phyloP scores from a whole-genome alignment of 306 rosid species.

The Dryas octopetala region DNA sequence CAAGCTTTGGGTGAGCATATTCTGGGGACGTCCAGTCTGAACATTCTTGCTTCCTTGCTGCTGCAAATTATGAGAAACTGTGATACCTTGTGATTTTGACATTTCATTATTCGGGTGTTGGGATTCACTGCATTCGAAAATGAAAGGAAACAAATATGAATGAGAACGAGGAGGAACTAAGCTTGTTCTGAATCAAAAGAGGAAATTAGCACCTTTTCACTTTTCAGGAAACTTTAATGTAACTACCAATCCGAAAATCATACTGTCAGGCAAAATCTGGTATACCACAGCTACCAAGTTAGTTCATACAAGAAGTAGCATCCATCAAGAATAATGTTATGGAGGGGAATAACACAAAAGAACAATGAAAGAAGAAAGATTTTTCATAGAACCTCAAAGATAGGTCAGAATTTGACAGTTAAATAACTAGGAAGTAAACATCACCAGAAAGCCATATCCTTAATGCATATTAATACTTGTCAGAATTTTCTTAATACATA shows the following conservation, averaged over 20 bases:
- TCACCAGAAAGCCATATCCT: background rate
- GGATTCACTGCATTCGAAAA: constrained; percentile 36
- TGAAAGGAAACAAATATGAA: constrained; percentile 12
- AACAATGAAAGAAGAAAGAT: background rate
- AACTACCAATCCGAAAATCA: background rate
- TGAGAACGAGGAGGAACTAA: background rate
- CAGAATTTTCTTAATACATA: no score
- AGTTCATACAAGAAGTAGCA: background rate
- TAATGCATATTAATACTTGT: background rate
- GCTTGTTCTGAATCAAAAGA: background rate
- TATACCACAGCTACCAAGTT: background rate
- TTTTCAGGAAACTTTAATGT: background rate
- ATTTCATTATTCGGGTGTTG: constrained; percentile 41
- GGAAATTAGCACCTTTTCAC: no score
- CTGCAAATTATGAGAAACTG: constrained; percentile 34
- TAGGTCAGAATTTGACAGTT: background rate
- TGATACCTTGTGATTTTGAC: constrained; percentile 50
- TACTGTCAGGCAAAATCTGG: background rate
- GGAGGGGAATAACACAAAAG: background rate
- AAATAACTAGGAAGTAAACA: background rate
- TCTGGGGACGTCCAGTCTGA: constrained; percentile 49
- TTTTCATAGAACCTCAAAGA: background rate
- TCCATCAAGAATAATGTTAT: background rate
- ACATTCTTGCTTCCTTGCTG: constrained; percentile 55
- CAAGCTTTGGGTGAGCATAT: constrained; percentile 29